Conservation (phyloP, 768 basidiomycete genomes). For the Psilocybe azurescens region DNA sequence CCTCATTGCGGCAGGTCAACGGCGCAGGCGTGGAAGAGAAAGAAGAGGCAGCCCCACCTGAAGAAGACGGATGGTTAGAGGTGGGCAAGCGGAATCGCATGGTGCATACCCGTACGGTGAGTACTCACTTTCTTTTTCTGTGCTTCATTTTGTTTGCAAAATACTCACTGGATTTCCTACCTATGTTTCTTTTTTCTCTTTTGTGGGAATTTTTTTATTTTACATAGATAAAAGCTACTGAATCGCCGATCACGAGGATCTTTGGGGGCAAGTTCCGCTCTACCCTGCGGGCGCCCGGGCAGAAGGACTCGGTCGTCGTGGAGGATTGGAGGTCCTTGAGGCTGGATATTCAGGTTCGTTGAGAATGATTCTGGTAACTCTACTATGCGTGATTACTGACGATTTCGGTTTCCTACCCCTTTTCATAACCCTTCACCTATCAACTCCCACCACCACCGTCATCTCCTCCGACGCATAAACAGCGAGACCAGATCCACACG, state of each 20-base stretch:
- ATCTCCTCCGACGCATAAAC: neutral
- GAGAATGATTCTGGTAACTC: too few species aligned
- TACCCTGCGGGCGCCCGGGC: slow-evolving; percentile 78
- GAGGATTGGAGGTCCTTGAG: slow-evolving; percentile 92
- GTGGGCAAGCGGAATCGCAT: slow-evolving; percentile 89
- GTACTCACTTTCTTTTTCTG: slow-evolving; percentile 29
- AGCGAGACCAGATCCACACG: slow-evolving; percentile 76
- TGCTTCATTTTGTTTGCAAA: neutral
- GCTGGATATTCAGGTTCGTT: slow-evolving; percentile 82
- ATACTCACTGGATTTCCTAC: neutral
- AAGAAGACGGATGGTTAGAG: slow-evolving; percentile 87
- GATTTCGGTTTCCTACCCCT: neutral
- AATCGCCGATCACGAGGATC: slow-evolving; percentile 89
- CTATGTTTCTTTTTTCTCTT: slow-evolving; percentile 27
- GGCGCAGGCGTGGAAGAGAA: slow-evolving; percentile 44
- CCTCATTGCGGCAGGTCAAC: slow-evolving; percentile 30
- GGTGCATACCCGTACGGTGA: slow-evolving; percentile 79
- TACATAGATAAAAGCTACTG: slow-evolving; percentile 71
- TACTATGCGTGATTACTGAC: neutral
- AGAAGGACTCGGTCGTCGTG: slow-evolving; percentile 85
- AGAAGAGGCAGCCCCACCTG: slow-evolving; percentile 43
- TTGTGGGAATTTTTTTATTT: neutral
- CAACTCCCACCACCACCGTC: too few species aligned
- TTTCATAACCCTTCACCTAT: too few species aligned
- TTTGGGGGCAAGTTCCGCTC: slow-evolving; percentile 95